phyloP scores from a whole-genome alignment of 1,139 yeast species.

The Yamadazyma songkhlaensis region DNA sequence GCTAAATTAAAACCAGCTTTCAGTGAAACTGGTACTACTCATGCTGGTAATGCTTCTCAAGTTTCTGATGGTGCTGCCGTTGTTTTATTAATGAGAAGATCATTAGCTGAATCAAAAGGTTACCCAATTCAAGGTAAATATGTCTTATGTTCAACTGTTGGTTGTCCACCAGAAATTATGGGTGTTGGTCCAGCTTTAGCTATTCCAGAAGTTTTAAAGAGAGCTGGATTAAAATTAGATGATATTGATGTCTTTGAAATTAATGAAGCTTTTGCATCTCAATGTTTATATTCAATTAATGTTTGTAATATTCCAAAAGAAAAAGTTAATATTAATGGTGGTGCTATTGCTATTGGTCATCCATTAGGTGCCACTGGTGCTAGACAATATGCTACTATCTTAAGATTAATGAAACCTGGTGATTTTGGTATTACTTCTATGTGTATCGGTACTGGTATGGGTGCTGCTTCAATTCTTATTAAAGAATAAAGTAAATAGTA shows the following conservation, averaged over 20 bases:
- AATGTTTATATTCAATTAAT: conserved; percentile 74
- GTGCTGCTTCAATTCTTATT: conserved; percentile 86
- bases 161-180: conserved; percentile 97
- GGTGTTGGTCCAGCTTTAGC: conserved; percentile 97
- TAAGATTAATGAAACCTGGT: conserved; percentile 76
- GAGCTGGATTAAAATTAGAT: conserved; percentile 56
- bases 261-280: conserved; percentile 96
- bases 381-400: conserved; percentile 84
- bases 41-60: conserved; percentile 96
- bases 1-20: conserved; percentile 86
- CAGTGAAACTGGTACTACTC: conserved; percentile 75
- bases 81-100: conserved; percentile 80
- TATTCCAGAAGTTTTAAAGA: conserved; percentile 74
- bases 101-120: conserved; percentile 75
- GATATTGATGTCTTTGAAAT: conserved; percentile 81
- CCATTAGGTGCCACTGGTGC: conserved; percentile 97
- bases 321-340: conserved; percentile 89
- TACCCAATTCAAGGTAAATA: conserved; percentile 71
- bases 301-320: conserved; percentile 62
- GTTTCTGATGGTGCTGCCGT: conserved; percentile 95
- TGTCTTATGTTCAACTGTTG: conserved; percentile 72
- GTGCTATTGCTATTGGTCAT: conserved; percentile 95
- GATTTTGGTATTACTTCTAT: conserved; percentile 88
- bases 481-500: conserved; percentile 36
- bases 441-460: conserved; percentile 99